Base-by-base conservation (phyloP, 306 rosid genomes). In the Lablab purpureus region DNA sequence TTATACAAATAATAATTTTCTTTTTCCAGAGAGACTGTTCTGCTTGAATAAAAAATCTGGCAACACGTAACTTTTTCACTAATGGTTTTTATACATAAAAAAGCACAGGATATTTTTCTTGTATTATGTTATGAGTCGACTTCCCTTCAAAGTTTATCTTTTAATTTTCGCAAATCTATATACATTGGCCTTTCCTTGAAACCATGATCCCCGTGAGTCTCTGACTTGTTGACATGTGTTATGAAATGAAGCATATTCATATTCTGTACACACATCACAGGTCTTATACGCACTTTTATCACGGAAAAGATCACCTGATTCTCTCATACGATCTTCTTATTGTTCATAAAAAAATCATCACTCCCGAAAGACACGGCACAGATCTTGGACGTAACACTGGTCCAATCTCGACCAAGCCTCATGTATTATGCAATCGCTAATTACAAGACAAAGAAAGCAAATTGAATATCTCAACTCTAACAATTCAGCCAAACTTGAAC, bases 301-400 rank as follows among this genome's bases (percentile, higher is more conserved):
- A 43, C 56, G 34, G 46, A 56, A 46, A 10, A 34, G 45, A 47
- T 68, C 28, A 81, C 81, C 77, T 46, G 46, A 74, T 32, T 67
- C 37, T 60, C 71, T 43, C 18, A 3, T 36, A 19, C 58, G 45
- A 15, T 32, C 12, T 43, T 45, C 36, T 12, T 23, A 4, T 13
- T 2, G 4, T 32, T 21, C 5, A 6, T 52, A 54, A 73, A 74
- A 32, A 56, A 0, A 58, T 74, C 67, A 14, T 40, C 1, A 34
- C 27, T 28, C 22, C 54, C 67, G 5, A 2, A 28, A 75, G 13
- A 59, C 54, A 18, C 10, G 69, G 28, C 50, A 41, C 43, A 46
- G 40, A 55, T 56, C 54, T 41, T 56, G 54, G 25, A 36, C 0
- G 25, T 7, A 8, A 28, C 18, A 46, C 3, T 12, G 3, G 9